These are phyloP conservation scores for Auricularia cornea DNA, from an alignment of 768 basidiomycete species.

Conservation along the genomic window DNA sequence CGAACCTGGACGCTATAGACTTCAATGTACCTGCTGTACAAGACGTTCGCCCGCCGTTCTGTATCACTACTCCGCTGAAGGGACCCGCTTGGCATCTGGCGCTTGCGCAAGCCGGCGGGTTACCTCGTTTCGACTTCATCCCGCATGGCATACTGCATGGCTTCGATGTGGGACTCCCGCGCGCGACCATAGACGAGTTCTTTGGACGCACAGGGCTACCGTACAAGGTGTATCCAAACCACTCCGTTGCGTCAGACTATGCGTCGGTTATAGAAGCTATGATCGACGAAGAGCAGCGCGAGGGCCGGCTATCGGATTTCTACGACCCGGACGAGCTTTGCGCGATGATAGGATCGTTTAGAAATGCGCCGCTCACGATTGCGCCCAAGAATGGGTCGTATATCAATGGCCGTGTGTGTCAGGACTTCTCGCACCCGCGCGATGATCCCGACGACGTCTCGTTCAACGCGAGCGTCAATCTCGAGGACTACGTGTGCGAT, in stretches of 20 bases:
- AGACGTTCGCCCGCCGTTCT: not conserved
- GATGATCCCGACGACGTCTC: slow-evolving; percentile 9
- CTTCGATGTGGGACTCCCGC: not conserved
- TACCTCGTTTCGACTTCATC: not conserved
- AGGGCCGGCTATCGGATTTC: not conserved
- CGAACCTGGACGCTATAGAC: too few species aligned
- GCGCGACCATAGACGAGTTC: not conserved
- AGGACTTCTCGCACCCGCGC: slow-evolving; percentile 17
- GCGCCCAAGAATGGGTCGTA: not conserved
- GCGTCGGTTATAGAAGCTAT: not conserved
- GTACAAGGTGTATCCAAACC: not conserved
- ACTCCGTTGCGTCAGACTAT: not conserved
- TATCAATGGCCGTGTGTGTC: not conserved
- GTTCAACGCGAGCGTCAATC: slow-evolving; percentile 14
- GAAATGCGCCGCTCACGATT: not conserved
- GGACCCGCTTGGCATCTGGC: not conserved
- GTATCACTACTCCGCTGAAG: not conserved
- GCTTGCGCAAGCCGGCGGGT: not conserved
- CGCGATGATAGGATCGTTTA: not conserved
- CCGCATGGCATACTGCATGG: not conserved
- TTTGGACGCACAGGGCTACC: not conserved
- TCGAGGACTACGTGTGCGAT: not conserved
- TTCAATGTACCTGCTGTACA: too few species aligned
- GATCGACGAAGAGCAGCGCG: not conserved
- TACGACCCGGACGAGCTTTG: not conserved